A percentile compares a stretch with the other conserved stretches of the same genome.
Conservation (phyloP, 2,329 filamentous ascomycete species). For the Trichoderma koningiopsis region DNA sequence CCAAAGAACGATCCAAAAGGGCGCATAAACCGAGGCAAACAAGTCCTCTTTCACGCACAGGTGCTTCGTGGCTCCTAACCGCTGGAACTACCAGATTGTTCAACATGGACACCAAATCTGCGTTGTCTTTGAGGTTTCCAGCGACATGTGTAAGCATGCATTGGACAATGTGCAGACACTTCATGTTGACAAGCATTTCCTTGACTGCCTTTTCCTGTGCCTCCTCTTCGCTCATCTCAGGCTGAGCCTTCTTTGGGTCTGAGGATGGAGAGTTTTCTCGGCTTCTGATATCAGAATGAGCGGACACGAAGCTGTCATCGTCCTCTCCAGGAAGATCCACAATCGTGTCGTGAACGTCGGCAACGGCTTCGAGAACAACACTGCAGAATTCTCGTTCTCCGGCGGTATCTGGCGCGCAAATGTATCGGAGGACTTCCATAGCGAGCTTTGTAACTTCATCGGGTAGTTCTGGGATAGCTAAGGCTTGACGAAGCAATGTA, state of each 20-base stretch:
- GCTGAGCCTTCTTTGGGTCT: conserved; percentile 43
- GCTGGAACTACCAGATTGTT: conserved; percentile 97
- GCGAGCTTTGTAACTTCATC: conserved; percentile 91
- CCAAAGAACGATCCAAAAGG: conserved; percentile 85
- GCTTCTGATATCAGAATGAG: conserved; percentile 80
- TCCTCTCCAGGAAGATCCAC: conserved; percentile 62
- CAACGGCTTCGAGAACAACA: conserved; percentile 87
- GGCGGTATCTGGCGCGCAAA: conserved; percentile 73
- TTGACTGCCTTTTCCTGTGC: conserved; percentile 75
- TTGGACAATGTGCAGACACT: conserved; percentile 94
- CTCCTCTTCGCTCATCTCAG: conserved; percentile 62
- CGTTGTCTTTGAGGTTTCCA: conserved; percentile 84
- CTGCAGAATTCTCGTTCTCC: conserved; percentile 83
- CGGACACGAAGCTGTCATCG: conserved; percentile 86
- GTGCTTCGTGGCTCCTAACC: conserved; percentile 88
- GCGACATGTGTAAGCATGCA: conserved; percentile 95
- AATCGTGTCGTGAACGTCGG: conserved; percentile 95
- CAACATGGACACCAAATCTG: conserved; percentile 92
- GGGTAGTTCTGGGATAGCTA: conserved; percentile 84
- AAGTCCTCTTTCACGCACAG: conserved; percentile 86
- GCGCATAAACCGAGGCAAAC: conserved; percentile 89
- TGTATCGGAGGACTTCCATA: conserved; percentile 77
- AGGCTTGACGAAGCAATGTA: conserved; percentile 78
- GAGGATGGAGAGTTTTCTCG: conserved; percentile 60
- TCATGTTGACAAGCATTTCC: conserved; percentile 97